These are phyloP conservation scores for Echinosophora koreensis DNA, from an alignment of 306 rosid genomes.

Conservation along the genomic window DNA sequence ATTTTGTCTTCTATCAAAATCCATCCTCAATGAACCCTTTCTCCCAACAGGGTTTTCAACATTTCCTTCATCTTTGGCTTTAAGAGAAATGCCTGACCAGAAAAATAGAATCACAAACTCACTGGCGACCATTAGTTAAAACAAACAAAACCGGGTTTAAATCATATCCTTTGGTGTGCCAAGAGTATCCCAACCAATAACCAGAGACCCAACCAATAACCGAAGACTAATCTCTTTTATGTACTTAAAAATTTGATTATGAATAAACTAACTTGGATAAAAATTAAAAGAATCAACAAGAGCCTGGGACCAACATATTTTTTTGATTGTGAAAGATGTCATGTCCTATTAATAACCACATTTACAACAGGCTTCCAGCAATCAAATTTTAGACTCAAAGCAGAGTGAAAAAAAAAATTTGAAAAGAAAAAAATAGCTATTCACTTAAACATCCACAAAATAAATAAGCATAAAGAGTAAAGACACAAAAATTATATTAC, in stretches of 20 bases:
- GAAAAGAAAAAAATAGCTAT: slow-evolving; percentile 39
- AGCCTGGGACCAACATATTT: background rate
- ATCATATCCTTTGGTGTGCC: too few relatives aligned
- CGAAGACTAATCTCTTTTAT: too few relatives aligned
- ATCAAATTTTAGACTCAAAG: slow-evolving; percentile 45
- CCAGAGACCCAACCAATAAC: too few relatives aligned
- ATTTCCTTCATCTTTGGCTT: background rate
- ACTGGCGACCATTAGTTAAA: too few relatives aligned
- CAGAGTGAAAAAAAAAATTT: background rate
- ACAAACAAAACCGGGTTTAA: too few relatives aligned
- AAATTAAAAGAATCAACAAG: too few relatives aligned
- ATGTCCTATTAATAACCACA: slow-evolving; percentile 51
- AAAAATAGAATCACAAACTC: too few relatives aligned
- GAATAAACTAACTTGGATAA: too few relatives aligned
- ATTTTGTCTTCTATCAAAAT: background rate
- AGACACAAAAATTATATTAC: slow-evolving; percentile 51
- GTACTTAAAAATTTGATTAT: too few relatives aligned
- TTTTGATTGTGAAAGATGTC: slow-evolving; percentile 41
- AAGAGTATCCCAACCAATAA: too few relatives aligned
- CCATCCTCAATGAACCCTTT: background rate
- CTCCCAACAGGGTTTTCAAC: background rate
- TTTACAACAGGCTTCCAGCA: slow-evolving; percentile 58
- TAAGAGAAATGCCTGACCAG: too few relatives aligned
- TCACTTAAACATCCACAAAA: slow-evolving; percentile 53
- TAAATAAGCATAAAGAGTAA: slow-evolving; percentile 45